Evolutionary conservation across 345 rosid genomes (phyloP).

Genomic region (Gossypioides kirkii): DNA sequence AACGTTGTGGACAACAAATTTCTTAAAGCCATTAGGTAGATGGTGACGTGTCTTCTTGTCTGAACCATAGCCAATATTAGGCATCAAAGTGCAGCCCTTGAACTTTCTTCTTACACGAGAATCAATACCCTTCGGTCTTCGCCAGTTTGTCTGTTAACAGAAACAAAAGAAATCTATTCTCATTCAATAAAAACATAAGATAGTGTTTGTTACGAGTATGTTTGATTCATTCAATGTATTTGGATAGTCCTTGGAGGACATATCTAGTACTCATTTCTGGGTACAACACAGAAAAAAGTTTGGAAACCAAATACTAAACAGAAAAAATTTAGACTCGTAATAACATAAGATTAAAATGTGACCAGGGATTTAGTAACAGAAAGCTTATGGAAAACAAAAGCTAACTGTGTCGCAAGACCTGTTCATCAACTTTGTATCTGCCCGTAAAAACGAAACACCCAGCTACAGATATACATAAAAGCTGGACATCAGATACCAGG

Average conservation of each 20-base stretch:
- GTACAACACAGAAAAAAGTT: not conserved
- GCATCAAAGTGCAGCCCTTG: slow-evolving; percentile 77
- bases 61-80: slow-evolving; percentile 75
- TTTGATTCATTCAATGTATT: no score
- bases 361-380: slow-evolving; percentile 70
- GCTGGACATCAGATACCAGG: slow-evolving; percentile 80
- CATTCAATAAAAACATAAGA: no score
- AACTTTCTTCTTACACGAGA: slow-evolving; percentile 81
- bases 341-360: slow-evolving; percentile 24
- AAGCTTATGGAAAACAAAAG: slow-evolving; percentile 33
- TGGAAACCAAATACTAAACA: not conserved
- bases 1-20: slow-evolving; percentile 70
- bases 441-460: slow-evolving; percentile 71
- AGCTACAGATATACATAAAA: slow-evolving; percentile 31
- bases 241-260: no score
- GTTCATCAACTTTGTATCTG: slow-evolving; percentile 40
- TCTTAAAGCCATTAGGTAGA: slow-evolving; percentile 85
- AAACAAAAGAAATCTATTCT: no score
- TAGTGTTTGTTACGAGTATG: no score
- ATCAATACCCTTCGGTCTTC: slow-evolving; percentile 88
- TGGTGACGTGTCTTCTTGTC: slow-evolving; percentile 82
- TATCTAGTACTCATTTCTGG: not conserved
- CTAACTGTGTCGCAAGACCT: slow-evolving; percentile 82
- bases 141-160: slow-evolving; percentile 72
- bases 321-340: not conserved